phyloP scores from a whole-genome alignment of 257 asterid genomes.

The Nicotiana attenuata region DNA sequence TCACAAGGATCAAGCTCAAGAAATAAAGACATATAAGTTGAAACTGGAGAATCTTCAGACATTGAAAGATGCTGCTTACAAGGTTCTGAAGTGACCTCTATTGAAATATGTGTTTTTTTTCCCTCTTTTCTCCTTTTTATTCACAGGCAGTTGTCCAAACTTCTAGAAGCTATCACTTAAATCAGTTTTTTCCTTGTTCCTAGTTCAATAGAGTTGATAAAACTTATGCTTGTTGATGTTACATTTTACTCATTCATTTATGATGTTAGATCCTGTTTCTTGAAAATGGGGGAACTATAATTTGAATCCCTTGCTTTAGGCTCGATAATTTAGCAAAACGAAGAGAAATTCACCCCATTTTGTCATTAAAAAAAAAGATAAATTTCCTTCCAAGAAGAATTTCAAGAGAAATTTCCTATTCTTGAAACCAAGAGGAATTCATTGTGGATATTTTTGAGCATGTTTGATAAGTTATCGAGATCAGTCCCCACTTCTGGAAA shows the following conservation, averaged over 20 bases:
- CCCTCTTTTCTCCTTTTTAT: background rate
- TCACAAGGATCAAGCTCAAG: constrained; percentile 96
- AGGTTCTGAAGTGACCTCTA: constrained; percentile 41
- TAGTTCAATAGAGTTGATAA: background rate
- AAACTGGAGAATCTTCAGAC: constrained; percentile 92
- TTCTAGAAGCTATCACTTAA: background rate
- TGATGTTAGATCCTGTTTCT: background rate
- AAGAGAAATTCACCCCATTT: background rate
- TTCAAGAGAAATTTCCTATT: background rate
- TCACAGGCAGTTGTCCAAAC: background rate
- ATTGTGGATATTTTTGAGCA: constrained; percentile 3
- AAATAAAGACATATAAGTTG: constrained; percentile 80
- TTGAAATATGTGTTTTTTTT: background rate
- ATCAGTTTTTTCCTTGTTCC: constrained; percentile 3
- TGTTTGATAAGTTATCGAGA: background rate
- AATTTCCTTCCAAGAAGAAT: background rate
- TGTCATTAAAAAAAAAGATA: background rate
- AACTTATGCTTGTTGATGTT: background rate
- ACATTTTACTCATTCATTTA: background rate
- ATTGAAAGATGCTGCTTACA: constrained; percentile 85
- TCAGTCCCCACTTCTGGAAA: background rate
- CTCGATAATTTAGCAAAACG: background rate
- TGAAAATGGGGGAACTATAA: background rate
- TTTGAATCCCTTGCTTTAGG: background rate
- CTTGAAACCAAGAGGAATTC: background rate